Conservation (phyloP, 805 yeast genomes). For the Schwanniomyces occidentalis region DNA sequence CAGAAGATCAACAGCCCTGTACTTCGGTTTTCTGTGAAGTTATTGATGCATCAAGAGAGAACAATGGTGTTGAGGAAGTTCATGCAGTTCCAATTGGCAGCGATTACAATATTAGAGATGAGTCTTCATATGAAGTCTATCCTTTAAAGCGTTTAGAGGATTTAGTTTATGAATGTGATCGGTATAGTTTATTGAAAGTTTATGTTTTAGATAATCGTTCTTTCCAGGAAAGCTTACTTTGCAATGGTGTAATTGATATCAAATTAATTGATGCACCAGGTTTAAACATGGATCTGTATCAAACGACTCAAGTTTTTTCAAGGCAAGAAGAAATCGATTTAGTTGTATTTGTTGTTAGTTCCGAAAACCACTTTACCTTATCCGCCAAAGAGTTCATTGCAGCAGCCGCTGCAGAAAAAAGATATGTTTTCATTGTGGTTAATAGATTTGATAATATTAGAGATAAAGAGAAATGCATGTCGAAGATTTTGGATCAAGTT, state of each 20-base stretch:
- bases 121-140: slow-evolving; percentile 61
- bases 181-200: slow-evolving; percentile 71
- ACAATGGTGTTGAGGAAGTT: slow-evolving; percentile 79
- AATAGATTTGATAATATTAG: slow-evolving; percentile 86
- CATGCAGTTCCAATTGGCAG: slow-evolving; percentile 77
- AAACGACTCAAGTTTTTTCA: slow-evolving; percentile 91
- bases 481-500: slow-evolving; percentile 80
- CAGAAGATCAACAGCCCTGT: slow-evolving; percentile 98
- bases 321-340: slow-evolving; percentile 96
- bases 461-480: slow-evolving; percentile 77
- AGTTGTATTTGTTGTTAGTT: slow-evolving; percentile 93
- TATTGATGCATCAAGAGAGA: slow-evolving; percentile 70
- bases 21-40: slow-evolving; percentile 96
- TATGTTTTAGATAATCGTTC: slow-evolving; percentile 78
- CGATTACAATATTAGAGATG: slow-evolving; percentile 55
- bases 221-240: slow-evolving; percentile 65
- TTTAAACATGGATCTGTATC: slow-evolving; percentile 85
- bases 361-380: slow-evolving; percentile 92
- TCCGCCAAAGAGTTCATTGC: slow-evolving; percentile 93
- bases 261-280: slow-evolving; percentile 97
- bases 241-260: slow-evolving; percentile 90
- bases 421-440: slow-evolving; percentile 89
- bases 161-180: slow-evolving; percentile 73
- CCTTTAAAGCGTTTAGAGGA: slow-evolving; percentile 58
- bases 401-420: slow-evolving; percentile 87